Conservation (phyloP, 2,329 filamentous ascomycete species). For the Alternaria arbusti region DNA sequence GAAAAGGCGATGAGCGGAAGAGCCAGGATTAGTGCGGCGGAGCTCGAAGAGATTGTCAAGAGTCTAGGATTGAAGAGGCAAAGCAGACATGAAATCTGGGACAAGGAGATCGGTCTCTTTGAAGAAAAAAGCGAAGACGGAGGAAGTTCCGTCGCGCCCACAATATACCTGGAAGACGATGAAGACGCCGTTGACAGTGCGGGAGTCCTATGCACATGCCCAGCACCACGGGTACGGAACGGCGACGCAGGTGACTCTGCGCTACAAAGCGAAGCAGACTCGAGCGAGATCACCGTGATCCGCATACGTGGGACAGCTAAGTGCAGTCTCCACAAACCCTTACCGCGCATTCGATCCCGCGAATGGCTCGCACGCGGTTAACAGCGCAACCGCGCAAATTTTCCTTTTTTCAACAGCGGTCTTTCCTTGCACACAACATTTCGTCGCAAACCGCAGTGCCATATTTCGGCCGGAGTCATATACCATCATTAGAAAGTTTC, state of each 20-base stretch:
- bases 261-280: background rate
- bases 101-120: background rate
- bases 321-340: background rate
- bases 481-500: background rate
- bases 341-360: background rate
- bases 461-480: background rate
- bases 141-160: background rate
- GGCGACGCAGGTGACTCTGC: background rate
- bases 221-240: background rate
- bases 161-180: background rate
- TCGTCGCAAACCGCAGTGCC: background rate
- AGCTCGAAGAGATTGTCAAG: slow-evolving; percentile 4
- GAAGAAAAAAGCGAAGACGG: background rate
- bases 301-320: background rate
- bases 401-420: background rate
- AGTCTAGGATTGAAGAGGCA: background rate
- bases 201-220: background rate
- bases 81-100: background rate
- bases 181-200: background rate
- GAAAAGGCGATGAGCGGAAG: background rate
- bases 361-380: background rate
- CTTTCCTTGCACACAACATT: background rate
- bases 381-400: background rate
- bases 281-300: background rate
- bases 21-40: background rate